Percentiles rank a stretch among this genome's conserved stretches.
These are phyloP conservation scores for Uromyces viciae-fabae DNA, from an alignment of 1,284 basidiomycete genomes.

Conservation along the genomic window DNA sequence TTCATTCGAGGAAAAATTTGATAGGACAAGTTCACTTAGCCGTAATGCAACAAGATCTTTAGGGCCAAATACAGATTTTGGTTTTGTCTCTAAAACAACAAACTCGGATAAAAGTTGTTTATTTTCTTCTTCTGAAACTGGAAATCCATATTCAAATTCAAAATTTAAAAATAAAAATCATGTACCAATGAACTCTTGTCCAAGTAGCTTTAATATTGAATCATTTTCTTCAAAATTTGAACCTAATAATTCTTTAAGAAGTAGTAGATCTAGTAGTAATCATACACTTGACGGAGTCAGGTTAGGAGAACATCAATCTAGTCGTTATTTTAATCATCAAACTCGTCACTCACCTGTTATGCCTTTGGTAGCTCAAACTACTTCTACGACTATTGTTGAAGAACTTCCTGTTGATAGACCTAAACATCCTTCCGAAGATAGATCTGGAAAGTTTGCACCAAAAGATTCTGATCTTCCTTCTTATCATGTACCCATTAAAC, in stretches of 20 bases:
- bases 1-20: too few relatives aligned
- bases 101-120: too few relatives aligned
- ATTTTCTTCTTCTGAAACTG: background rate
- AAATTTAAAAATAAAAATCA: background rate
- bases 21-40: background rate
- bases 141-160: background rate
- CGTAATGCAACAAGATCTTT: background rate
- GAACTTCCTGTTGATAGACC: slow-evolving; percentile 17
- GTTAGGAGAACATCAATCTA: background rate
- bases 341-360: background rate
- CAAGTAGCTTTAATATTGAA: background rate
- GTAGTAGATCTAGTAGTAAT: background rate
- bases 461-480: background rate
- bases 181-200: background rate
- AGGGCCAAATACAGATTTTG: too few relatives aligned
- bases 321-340: background rate
- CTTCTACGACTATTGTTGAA: background rate
- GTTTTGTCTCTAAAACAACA: too few relatives aligned
- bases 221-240: background rate
- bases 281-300: background rate
- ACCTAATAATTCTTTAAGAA: background rate
- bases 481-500: background rate
- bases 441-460: slow-evolving; percentile 3
- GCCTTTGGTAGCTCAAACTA: slow-evolving; percentile 10
- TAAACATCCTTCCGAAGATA: slow-evolving; percentile 14